Evolutionary conservation across 495 filamentous ascomycete species (phyloP).

Genomic region (Terfezia claveryi): DNA sequence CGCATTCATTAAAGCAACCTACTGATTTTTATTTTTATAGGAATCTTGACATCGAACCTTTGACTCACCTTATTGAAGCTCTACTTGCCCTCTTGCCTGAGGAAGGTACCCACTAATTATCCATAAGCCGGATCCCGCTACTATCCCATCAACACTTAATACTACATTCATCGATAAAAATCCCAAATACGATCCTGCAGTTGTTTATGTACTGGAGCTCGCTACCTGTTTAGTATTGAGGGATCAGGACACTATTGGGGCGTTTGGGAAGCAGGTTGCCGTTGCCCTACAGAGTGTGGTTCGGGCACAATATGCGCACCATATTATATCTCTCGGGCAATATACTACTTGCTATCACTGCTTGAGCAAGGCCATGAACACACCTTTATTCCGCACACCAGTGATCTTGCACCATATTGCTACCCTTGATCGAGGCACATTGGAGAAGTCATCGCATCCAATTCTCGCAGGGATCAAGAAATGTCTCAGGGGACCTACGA

Average conservation of each 20-base stretch:
- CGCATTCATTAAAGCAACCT: not conserved
- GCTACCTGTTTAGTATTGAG: conserved; percentile 66
- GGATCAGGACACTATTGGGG: conserved; percentile 44
- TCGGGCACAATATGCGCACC: conserved; percentile 52
- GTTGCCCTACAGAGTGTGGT: conserved; percentile 61
- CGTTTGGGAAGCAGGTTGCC: conserved; percentile 54
- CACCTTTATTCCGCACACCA: conserved; percentile 75
- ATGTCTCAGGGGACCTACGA: conserved; percentile 50
- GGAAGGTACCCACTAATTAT: conserved; percentile 61
- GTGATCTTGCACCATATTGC: conserved; percentile 82
- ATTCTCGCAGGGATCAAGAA: conserved; percentile 56
- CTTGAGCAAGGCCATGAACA: conserved; percentile 78
- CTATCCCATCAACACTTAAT: conserved; percentile 33
- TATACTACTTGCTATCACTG: conserved; percentile 68
- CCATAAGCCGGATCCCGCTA: conserved; percentile 57
- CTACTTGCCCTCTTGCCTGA: conserved; percentile 72
- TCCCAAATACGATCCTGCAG: conserved; percentile 61
- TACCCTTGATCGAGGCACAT: conserved; percentile 51
- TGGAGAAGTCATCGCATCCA: conserved; percentile 52
- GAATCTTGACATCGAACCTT: conserved; percentile 41
- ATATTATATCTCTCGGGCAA: conserved; percentile 58
- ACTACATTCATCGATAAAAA: conserved; percentile 22
- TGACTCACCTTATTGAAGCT: conserved; percentile 46
- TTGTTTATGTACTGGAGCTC: conserved; percentile 75
- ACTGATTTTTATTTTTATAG: conserved; percentile 21